Base-by-base conservation (phyloP, 352 stramenopile genomes). In the Aphanomyces euteiches region DNA sequence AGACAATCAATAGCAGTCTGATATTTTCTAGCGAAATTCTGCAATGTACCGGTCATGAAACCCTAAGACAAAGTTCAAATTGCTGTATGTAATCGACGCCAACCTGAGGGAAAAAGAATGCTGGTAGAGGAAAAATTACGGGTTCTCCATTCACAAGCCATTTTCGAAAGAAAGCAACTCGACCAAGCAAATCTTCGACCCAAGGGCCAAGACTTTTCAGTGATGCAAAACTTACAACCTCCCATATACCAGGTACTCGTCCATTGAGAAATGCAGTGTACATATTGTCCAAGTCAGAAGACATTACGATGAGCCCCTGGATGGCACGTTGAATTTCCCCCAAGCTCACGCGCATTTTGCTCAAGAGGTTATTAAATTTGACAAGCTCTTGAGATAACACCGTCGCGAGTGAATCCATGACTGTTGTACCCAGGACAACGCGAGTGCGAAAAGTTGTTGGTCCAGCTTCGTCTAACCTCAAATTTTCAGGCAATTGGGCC, bases 11-110 rank as follows among this genome's bases (percentile, higher is more conserved):
- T 98, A 7, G 95, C 90, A 19, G 96, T 88, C 65, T 95, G 84
- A 78, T 98, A 98, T 74, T 98, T 98, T 47, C 95, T 80, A 5
- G 94, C 92, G 79, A 96, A 98, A 57, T 96, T 98, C 72, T 98
- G 94, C 39, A 98, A 74, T 17, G 89, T 96, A 43, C 90, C 94
- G 5, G 95, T 98, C 92, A 98, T 98, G 77, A 98, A 98, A 17
- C 94, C 83, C 47, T 75, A 71, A n/a, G 19, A 7, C 5, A 48
- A 8, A 45, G 10, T 21, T 43, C 4, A 72, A 19, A 66, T 19
- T 10, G 17, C 47, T 12, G 17, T 59, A 69, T 10, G 17, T 61
- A 8, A 12, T 66, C 39, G 15, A 10, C 34, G 1, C 10, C 8
- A 54, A 71, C 81, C 73, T 98, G 94, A 1, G 93, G 95, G 70